Conservation (phyloP, 352 stramenopile species). For the Hyaloperonospora brassicae region DNA sequence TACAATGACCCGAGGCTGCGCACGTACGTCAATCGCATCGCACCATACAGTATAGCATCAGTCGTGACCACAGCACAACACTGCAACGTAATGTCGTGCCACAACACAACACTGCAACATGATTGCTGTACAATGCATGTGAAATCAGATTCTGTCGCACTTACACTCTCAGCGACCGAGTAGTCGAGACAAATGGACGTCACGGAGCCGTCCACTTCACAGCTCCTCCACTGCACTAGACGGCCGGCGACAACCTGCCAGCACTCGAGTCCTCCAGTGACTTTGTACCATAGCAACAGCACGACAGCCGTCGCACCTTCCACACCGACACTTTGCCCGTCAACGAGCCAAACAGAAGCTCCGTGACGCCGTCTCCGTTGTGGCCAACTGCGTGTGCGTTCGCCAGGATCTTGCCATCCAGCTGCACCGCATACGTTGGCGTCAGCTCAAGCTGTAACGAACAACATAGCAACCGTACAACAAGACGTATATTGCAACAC, state of each 20-base stretch:
- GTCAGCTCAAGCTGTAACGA: conserved; percentile 50
- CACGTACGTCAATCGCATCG: too few relatives aligned
- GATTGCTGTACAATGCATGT: not conserved
- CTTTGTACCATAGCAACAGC: not conserved
- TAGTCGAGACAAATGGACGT: conserved; percentile 57
- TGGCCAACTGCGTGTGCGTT: conserved; percentile 63
- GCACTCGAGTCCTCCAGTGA: too few relatives aligned
- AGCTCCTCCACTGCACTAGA: conserved; percentile 49
- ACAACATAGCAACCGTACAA: too few relatives aligned
- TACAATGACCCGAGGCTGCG: conserved; percentile 59
- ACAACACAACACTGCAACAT: not conserved
- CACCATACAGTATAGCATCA: too few relatives aligned
- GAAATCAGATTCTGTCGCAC: conserved; percentile 5
- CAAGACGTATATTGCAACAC: too few relatives aligned
- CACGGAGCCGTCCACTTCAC: conserved; percentile 59
- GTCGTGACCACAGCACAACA: too few relatives aligned
- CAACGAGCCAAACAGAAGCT: conserved; percentile 63
- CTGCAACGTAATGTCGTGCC: not conserved
- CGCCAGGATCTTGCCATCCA: conserved; percentile 59
- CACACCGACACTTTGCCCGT: conserved; percentile 55
- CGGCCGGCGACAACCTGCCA: conserved; percentile 39
- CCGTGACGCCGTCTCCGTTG: conserved; percentile 52
- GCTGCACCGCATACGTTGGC: conserved; percentile 44
- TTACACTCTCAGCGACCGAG: conserved; percentile 30
- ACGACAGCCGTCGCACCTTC: conserved; percentile 32